phyloP scores from a whole-genome alignment of 2,329 filamentous ascomycete species.

The Epicoccum sorghinum region DNA sequence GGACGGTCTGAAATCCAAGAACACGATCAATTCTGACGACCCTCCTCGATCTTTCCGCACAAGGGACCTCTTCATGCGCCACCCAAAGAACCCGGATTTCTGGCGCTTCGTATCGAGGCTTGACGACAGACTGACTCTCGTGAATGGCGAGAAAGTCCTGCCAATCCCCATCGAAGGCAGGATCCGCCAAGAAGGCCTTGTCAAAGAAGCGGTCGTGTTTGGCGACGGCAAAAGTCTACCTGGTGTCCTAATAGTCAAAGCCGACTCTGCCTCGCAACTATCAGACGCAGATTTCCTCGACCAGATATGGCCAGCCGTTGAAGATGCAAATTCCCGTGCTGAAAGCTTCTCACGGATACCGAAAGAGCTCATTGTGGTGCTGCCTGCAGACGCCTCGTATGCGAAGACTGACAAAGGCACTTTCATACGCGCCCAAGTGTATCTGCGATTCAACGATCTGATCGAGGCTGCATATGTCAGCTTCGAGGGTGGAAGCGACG shows the following conservation, averaged over 20 bases:
- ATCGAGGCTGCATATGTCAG: conserved; percentile 55
- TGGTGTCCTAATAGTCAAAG: conserved; percentile 61
- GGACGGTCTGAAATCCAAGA: conserved; percentile 47
- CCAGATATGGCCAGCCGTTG: conserved; percentile 57
- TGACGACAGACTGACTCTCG: conserved; percentile 55
- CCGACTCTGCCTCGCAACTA: conserved; percentile 52
- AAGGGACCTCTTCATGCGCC: conserved; percentile 56
- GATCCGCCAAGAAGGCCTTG: conserved; percentile 58
- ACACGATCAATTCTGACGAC: conserved; percentile 52
- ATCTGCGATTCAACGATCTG: conserved; percentile 54
- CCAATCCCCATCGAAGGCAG: conserved; percentile 60
- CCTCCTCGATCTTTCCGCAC: conserved; percentile 55
- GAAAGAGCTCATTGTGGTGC: conserved; percentile 59
- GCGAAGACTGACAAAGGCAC: conserved; percentile 64
- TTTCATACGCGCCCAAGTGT: conserved; percentile 60
- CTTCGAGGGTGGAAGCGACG: conserved; percentile 30
- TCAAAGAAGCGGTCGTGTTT: conserved; percentile 64
- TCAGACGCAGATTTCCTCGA: conserved; percentile 56
- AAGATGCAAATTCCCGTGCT: conserved; percentile 59
- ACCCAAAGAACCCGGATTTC: conserved; percentile 51
- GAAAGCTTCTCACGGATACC: conserved; percentile 60
- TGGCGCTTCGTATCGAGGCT: conserved; percentile 56
- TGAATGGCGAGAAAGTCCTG: conserved; percentile 59
- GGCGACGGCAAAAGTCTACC: conserved; percentile 60
- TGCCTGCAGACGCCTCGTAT: conserved; percentile 54